Evolutionary conservation across 179 eudicot species (phyloP).

Genomic region (Carnegiea gigantea): DNA sequence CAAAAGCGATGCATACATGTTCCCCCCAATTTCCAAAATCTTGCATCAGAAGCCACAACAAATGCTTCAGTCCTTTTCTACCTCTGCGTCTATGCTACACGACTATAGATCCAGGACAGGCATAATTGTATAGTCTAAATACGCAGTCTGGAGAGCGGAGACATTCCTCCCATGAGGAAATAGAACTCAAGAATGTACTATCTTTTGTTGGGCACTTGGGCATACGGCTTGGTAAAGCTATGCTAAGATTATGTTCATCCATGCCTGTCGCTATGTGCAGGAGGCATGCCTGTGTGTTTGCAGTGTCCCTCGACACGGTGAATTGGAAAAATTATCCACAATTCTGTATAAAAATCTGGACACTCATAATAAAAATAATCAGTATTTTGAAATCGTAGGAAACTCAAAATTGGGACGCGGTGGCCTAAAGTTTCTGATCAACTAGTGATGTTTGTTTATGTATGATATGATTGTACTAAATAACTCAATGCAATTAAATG

Average conservation of each 20-base stretch:
- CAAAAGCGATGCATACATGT: not conserved
- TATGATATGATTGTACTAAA: not conserved
- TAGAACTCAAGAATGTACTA: not conserved
- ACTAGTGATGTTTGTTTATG: not conserved
- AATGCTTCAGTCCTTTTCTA: not conserved
- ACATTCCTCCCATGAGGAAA: not conserved
- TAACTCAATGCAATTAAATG: not conserved
- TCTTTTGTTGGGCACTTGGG: no score
- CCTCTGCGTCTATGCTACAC: not conserved
- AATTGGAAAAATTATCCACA: no score
- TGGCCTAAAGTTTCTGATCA: no score
- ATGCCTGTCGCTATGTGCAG: no score
- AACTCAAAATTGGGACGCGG: no score
- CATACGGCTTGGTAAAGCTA: no score
- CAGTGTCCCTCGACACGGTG: no score
- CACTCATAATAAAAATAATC: no score
- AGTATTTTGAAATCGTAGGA: no score
- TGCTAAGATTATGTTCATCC: no score
- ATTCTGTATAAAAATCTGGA: no score
- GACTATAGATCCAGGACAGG: not conserved
- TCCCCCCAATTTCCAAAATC: not conserved
- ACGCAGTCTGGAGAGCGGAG: not conserved
- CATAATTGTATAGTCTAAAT: not conserved
- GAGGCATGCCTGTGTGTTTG: no score
- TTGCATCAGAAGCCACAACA: not conserved